A percentile compares a stretch with the other conserved stretches of the same genome.
These are phyloP conservation scores for Tolypocladium ovalisporum DNA, from an alignment of 2,329 filamentous ascomycete genomes.

Conservation along the genomic window DNA sequence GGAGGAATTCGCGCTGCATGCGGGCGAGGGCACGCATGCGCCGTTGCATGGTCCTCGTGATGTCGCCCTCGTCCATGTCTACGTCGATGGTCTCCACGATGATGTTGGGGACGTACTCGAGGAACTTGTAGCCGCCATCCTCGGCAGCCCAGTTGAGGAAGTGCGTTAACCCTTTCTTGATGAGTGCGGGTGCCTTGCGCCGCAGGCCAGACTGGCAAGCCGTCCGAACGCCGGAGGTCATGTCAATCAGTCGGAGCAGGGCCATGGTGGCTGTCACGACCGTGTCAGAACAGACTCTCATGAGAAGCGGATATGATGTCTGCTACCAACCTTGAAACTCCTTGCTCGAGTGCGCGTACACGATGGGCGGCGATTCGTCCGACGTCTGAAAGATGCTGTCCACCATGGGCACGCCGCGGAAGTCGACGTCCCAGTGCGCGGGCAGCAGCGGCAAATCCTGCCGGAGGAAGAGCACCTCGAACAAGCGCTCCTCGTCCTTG, in stretches of 20 bases:
- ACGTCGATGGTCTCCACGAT: constrained; percentile 24
- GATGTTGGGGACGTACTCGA: constrained; percentile 26
- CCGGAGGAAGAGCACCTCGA: constrained; percentile 29
- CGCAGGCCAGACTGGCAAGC: constrained; percentile 22
- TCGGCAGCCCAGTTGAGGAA: constrained; percentile 30
- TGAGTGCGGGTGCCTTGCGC: constrained; percentile 17
- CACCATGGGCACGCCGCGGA: constrained; percentile 27
- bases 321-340: constrained; percentile 24
- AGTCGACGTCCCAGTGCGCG: constrained; percentile 27
- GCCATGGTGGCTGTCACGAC: constrained; percentile 24
- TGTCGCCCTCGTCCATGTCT: constrained; percentile 13
- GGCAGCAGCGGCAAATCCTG: constrained; percentile 29
- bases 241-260: constrained; percentile 26
- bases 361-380: constrained; percentile 19
- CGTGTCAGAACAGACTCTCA: constrained; percentile 5
- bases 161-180: constrained; percentile 22
- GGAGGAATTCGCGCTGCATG: constrained; percentile 24
- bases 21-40: constrained; percentile 24
- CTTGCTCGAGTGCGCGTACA: constrained; percentile 24
- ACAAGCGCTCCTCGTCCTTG: constrained; percentile 33
- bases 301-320: background rate
- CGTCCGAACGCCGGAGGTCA: constrained; percentile 23
- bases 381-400: constrained; percentile 23
- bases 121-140: constrained; percentile 24
- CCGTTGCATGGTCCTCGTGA: constrained; percentile 22